Evolutionary conservation across 441 rosid species (phyloP).

Genomic region (Gossypium schwendimanii): DNA sequence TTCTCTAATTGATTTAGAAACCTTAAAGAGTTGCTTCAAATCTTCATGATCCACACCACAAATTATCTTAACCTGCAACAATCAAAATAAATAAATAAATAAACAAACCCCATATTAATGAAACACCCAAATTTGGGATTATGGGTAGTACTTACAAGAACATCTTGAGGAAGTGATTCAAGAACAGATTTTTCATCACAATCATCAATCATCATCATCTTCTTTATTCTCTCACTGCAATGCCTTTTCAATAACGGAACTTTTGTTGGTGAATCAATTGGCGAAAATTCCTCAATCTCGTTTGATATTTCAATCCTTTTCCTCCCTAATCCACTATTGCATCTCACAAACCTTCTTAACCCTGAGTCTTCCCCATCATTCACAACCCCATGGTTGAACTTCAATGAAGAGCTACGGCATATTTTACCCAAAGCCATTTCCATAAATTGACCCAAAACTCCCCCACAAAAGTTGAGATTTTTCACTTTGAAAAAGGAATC

Average conservation of each 20-base stretch:
- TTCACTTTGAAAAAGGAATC: background rate
- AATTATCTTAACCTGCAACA: slow-evolving; percentile 49
- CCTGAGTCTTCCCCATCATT: slow-evolving; percentile 27
- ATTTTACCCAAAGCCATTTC: slow-evolving; percentile 34
- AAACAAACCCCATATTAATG: background rate
- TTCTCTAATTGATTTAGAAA: slow-evolving; percentile 64
- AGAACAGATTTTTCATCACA: slow-evolving; percentile 32
- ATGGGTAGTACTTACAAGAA: slow-evolving; percentile 44
- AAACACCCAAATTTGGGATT: background rate
- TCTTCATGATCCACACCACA: slow-evolving; percentile 74
- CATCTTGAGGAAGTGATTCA: slow-evolving; percentile 66
- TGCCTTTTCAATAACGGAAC: slow-evolving; percentile 49
- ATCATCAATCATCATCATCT: background rate
- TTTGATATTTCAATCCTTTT: slow-evolving; percentile 55
- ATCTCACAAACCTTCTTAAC: slow-evolving; percentile 37
- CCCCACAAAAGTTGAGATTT: background rate
- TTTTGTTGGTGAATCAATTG: slow-evolving; percentile 10
- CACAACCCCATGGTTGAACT: slow-evolving; percentile 15
- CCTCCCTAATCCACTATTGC: slow-evolving; percentile 50
- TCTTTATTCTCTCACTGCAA: slow-evolving; percentile 21
- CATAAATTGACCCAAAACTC: background rate
- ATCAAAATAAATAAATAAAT: background rate
- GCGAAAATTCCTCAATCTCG: slow-evolving; percentile 17
- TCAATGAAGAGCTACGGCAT: slow-evolving; percentile 26
- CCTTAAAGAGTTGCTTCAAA: slow-evolving; percentile 52